Conservation (phyloP, 192 early-diverging fungal genomes). For the Paraglomus brasilianum region DNA sequence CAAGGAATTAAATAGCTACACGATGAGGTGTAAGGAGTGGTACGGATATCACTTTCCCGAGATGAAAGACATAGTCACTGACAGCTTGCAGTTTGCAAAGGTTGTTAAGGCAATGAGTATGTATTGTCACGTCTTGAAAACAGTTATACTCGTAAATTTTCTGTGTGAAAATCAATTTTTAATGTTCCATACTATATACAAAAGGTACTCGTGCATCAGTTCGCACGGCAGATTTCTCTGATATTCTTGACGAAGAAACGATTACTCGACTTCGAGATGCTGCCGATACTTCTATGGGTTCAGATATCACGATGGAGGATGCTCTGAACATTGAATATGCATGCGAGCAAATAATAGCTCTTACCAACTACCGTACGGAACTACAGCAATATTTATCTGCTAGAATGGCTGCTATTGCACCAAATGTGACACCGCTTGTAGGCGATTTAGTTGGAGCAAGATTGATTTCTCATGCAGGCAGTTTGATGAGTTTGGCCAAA, state of each 20-base stretch:
- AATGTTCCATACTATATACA: conserved; percentile 68
- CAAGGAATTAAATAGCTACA: conserved; percentile 98
- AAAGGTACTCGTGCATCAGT: conserved; percentile 83
- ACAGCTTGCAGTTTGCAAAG: conserved; percentile 90
- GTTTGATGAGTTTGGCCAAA: conserved; percentile 95
- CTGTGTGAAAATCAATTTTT: too few relatives aligned
- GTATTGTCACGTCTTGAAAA: too few relatives aligned
- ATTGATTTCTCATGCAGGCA: conserved; percentile 94
- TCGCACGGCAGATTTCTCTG: conserved; percentile 73
- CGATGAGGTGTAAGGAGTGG: conserved; percentile 97
- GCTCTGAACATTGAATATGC: conserved; percentile 94
- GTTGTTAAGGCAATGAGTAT: conserved; percentile 64
- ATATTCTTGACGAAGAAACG: conserved; percentile 78
- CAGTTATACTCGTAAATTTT: too few relatives aligned
- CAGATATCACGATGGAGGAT: conserved; percentile 94
- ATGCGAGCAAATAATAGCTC: conserved; percentile 85
- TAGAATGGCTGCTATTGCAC: conserved; percentile 96
- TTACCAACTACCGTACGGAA: conserved; percentile 92
- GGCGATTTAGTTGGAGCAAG: conserved; percentile 97
- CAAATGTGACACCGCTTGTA: conserved; percentile 93
- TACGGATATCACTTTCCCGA: conserved; percentile 99
- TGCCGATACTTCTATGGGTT: conserved; percentile 95
- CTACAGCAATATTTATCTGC: conserved; percentile 88
- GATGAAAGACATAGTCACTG: conserved; percentile 91
- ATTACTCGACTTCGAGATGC: conserved; percentile 87